phyloP scores from a whole-genome alignment of 225 moss, liverwort and hornwort genomes.

The Pleurozium schreberi region DNA sequence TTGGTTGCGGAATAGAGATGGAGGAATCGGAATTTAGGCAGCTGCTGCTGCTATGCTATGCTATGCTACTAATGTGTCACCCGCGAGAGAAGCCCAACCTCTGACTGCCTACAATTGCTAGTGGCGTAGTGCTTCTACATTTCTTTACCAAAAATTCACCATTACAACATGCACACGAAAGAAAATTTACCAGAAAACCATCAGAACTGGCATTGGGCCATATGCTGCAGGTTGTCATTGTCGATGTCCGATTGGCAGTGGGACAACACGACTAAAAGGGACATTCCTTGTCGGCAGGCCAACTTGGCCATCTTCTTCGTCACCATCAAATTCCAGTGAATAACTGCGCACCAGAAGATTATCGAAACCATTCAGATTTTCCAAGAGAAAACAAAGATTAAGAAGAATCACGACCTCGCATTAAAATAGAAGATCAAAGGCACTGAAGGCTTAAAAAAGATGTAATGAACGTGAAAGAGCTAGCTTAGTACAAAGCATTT shows the following conservation, averaged over 20 bases:
- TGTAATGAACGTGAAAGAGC: neutral
- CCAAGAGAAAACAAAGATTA: neutral
- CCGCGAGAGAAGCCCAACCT: conserved; percentile 12
- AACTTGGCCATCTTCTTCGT: conserved; percentile 80
- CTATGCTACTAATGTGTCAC: conserved; percentile 43
- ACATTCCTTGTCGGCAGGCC: conserved; percentile 55
- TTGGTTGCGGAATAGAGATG: neutral
- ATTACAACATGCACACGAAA: conserved; percentile 5
- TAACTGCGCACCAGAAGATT: conserved; percentile 9
- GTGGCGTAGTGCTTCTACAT: neutral
- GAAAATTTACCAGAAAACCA: neutral
- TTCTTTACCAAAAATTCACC: neutral
- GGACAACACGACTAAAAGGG: conserved; percentile 60
- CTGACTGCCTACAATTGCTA: neutral
- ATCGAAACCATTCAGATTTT: neutral
- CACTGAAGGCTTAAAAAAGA: neutral
- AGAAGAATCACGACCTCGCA: neutral
- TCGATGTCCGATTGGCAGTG: conserved; percentile 75
- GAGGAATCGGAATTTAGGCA: neutral
- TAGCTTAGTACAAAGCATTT: neutral
- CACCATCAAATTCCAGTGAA: conserved; percentile 72
- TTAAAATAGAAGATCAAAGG: neutral
- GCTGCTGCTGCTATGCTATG: too few species aligned
- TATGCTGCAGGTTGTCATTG: conserved; percentile 40
- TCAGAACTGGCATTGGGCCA: neutral